phyloP scores from a whole-genome alignment of 2,329 filamentous ascomycete genomes.

The Fusarium longipes region DNA sequence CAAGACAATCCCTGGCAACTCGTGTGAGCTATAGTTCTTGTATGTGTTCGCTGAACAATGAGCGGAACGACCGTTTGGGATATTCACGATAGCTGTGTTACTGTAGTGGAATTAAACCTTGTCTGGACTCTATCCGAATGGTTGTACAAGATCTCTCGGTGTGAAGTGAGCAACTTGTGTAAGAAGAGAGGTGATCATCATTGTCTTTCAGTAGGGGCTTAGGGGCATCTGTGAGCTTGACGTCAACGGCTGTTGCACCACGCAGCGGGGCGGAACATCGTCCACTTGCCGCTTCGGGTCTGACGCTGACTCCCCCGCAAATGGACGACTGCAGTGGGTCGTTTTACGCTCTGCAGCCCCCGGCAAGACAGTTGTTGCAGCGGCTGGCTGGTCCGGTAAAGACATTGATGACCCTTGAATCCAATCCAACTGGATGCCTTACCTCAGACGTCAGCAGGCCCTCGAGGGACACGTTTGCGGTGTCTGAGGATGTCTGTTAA shows the following conservation, averaged over 20 bases:
- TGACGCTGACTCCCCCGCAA: constrained; percentile 36
- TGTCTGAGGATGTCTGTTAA: not conserved
- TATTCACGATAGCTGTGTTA: constrained; percentile 23
- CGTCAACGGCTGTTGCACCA: constrained; percentile 35
- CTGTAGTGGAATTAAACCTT: not conserved
- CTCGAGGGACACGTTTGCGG: constrained; percentile 25
- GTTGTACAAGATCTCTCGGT: constrained; percentile 19
- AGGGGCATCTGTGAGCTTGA: constrained; percentile 27
- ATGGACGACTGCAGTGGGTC: constrained; percentile 22
- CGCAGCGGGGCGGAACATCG: constrained; percentile 16
- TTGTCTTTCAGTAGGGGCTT: not conserved
- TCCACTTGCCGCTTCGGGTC: constrained; percentile 37
- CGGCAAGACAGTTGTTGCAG: constrained; percentile 7
- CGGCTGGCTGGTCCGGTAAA: constrained; percentile 8
- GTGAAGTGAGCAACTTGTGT: constrained; percentile 9
- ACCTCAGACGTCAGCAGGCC: not conserved
- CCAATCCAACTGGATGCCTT: not conserved
- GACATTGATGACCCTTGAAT: not conserved
- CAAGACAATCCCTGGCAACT: constrained; percentile 12
- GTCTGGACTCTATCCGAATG: not conserved
- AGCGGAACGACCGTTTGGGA: constrained; percentile 15
- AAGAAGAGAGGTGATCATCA: constrained; percentile 22
- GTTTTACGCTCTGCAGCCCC: not conserved
- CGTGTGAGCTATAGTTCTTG: constrained; percentile 14
- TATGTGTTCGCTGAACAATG: not conserved